Percentiles rank a stretch among this genome's conserved stretches.
Conservation (phyloP, 768 basidiomycete species). For the Leucocoprinus leucothites region DNA sequence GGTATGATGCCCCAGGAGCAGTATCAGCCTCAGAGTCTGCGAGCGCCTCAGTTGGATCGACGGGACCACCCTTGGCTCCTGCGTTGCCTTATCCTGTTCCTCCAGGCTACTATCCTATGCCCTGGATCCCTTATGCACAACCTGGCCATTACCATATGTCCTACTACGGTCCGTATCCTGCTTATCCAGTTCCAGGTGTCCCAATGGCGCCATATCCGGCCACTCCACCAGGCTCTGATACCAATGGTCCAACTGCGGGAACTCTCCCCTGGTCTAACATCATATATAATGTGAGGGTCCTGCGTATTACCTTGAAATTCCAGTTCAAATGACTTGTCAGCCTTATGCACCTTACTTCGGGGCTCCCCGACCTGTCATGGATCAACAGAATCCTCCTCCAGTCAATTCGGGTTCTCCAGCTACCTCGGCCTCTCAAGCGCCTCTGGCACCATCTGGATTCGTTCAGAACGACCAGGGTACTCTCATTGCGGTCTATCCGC, state of each 20-base stretch:
- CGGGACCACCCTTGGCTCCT: background rate
- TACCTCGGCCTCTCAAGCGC: conserved; percentile 39
- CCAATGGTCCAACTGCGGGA: conserved; percentile 28
- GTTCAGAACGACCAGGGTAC: conserved; percentile 71
- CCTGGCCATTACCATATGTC: conserved; percentile 51
- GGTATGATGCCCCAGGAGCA: conserved; percentile 13
- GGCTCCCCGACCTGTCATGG: conserved; percentile 22
- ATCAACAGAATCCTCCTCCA: conserved; percentile 22
- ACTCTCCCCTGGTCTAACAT: conserved; percentile 35
- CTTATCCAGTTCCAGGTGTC: conserved; percentile 34
- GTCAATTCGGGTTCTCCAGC: conserved; percentile 27
- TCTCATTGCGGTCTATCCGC: conserved; percentile 68
- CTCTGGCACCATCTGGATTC: conserved; percentile 64
- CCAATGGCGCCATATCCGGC: conserved; percentile 23
- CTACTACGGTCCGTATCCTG: conserved; percentile 45
- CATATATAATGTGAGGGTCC: conserved; percentile 45
- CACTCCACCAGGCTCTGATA: conserved; percentile 36
- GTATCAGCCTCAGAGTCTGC: background rate
- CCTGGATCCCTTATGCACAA: conserved; percentile 54
- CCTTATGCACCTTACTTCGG: conserved; percentile 49
- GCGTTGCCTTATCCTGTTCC: conserved; percentile 32
- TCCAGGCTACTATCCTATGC: conserved; percentile 37
- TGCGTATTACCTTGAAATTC: background rate
- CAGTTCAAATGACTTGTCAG: conserved; percentile 24
- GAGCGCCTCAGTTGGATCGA: background rate